Conservation (phyloP, 257 asterid species). For the Salvia rosmarinus region DNA sequence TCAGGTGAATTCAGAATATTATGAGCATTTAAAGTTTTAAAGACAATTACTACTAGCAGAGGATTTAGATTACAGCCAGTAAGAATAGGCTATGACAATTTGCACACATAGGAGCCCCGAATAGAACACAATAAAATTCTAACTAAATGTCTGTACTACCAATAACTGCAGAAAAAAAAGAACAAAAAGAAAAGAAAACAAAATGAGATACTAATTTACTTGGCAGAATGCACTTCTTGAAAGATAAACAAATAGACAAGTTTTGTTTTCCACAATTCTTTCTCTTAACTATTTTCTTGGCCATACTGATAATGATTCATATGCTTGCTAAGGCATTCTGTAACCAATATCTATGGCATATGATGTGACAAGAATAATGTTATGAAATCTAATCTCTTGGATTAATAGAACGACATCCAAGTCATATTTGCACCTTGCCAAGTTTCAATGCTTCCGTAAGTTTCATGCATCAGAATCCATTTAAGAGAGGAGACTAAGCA, state of each 20-base stretch:
- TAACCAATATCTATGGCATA: not conserved
- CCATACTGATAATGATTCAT: not conserved
- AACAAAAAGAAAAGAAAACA: too few species aligned
- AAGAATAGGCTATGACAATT: too few species aligned
- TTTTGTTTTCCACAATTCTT: not conserved
- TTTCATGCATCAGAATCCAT: constrained; percentile 4
- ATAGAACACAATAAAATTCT: too few species aligned
- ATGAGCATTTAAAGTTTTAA: too few species aligned
- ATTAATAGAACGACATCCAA: constrained; percentile 5
- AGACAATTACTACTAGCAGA: too few species aligned
- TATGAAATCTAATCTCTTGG: not conserved
- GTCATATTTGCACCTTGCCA: constrained; percentile 2
- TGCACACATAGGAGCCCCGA: too few species aligned
- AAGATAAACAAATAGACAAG: constrained; percentile 6
- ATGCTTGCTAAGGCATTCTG: not conserved
- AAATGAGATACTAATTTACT: constrained; percentile 1
- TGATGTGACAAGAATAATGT: not conserved
- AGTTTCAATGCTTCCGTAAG: constrained; percentile 19
- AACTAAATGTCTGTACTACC: too few species aligned
- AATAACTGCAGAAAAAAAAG: too few species aligned
- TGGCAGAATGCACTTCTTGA: constrained; percentile 4
- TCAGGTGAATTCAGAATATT: too few species aligned
- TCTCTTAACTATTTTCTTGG: not conserved
- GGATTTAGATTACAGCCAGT: too few species aligned
- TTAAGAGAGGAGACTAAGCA: not conserved